phyloP scores from a whole-genome alignment of 257 asterid genomes.

The Avicennia marina region DNA sequence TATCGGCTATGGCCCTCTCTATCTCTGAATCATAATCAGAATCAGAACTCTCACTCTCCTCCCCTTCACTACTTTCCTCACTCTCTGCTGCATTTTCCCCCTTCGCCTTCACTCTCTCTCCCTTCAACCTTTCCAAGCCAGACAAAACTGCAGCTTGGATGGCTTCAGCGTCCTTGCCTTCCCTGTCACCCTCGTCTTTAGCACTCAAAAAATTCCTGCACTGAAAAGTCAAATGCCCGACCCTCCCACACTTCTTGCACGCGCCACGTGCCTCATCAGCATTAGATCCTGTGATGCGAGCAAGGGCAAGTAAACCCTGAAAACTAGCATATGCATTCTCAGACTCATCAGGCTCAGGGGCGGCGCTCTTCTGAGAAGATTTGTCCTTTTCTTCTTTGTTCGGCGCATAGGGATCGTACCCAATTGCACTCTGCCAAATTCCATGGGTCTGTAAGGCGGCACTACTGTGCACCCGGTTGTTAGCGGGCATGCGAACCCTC shows the following conservation, averaged over 20 bases:
- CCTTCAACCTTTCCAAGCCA: slow-evolving; percentile 73
- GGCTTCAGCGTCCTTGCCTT: slow-evolving; percentile 46
- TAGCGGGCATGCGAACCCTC: slow-evolving; percentile 99
- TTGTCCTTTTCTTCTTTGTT: slow-evolving; percentile 56
- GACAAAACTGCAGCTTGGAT: slow-evolving; percentile 61
- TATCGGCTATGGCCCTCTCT: slow-evolving; percentile 59
- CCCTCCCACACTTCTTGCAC: slow-evolving; percentile 90
- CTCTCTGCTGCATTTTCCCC: slow-evolving; percentile 31
- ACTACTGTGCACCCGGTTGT: slow-evolving; percentile 99
- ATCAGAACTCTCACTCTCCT: slow-evolving; percentile 73
- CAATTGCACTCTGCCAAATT: slow-evolving; percentile 99
- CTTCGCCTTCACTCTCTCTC: slow-evolving; percentile 46
- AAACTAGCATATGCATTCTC: slow-evolving; percentile 88
- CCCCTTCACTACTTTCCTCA: slow-evolving; percentile 53
- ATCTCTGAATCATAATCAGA: slow-evolving; percentile 79
- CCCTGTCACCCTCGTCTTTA: slow-evolving; percentile 50
- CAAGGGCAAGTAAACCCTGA: slow-evolving; percentile 89
- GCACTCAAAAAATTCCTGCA: slow-evolving; percentile 92
- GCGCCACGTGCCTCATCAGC: slow-evolving; percentile 91
- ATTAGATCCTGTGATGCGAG: slow-evolving; percentile 78
- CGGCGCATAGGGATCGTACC: slow-evolving; percentile 96
- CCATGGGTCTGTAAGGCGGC: slow-evolving; percentile 99
- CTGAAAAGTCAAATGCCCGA: slow-evolving; percentile 88
- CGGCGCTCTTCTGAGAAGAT: slow-evolving; percentile 30
- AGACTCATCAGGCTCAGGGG: slow-evolving; percentile 63